Evolutionary conservation across 1,284 basidiomycete genomes (phyloP).

Genomic region (Coniferiporia weirii): DNA sequence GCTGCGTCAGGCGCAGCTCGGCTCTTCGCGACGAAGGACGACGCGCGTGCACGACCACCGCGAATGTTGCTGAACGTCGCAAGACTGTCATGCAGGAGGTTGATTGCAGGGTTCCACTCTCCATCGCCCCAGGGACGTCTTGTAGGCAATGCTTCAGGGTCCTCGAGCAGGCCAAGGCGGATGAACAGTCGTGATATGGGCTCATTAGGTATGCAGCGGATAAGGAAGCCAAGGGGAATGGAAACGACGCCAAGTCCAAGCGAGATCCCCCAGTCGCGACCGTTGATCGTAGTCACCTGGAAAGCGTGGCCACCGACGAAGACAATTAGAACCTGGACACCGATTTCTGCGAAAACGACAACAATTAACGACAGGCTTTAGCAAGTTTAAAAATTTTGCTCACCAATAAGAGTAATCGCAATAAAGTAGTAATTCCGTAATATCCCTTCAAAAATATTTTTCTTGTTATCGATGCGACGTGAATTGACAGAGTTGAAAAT

Average conservation of each 20-base stretch:
- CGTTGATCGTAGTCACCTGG: constrained; percentile 76
- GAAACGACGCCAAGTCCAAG: constrained; percentile 83
- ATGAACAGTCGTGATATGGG: constrained; percentile 77
- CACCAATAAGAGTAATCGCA: constrained; percentile 80
- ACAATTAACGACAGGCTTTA: background rate
- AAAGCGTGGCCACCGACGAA: constrained; percentile 91
- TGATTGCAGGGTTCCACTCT: constrained; percentile 65
- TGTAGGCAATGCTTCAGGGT: constrained; percentile 66
- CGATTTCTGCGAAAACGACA: constrained; percentile 58
- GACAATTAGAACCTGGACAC: constrained; percentile 83
- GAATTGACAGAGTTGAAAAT: constrained; percentile 95
- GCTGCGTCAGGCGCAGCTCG: constrained; percentile 39
- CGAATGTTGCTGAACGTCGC: constrained; percentile 75
- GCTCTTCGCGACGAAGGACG: constrained; percentile 78
- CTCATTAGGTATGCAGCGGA: constrained; percentile 78
- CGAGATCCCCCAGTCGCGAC: constrained; percentile 91
- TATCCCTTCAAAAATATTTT: constrained; percentile 90
- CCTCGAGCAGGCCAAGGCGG: constrained; percentile 58
- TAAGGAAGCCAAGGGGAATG: constrained; percentile 80
- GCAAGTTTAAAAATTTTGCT: constrained; percentile 21
- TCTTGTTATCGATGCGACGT: constrained; percentile 75
- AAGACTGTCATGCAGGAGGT: constrained; percentile 82
- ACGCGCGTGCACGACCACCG: constrained; percentile 80
- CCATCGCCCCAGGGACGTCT: constrained; percentile 36
- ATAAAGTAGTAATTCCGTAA: constrained; percentile 83